Evolutionary conservation across 805 yeast species (phyloP).

Genomic region (Wickerhamiella lipophila): DNA sequence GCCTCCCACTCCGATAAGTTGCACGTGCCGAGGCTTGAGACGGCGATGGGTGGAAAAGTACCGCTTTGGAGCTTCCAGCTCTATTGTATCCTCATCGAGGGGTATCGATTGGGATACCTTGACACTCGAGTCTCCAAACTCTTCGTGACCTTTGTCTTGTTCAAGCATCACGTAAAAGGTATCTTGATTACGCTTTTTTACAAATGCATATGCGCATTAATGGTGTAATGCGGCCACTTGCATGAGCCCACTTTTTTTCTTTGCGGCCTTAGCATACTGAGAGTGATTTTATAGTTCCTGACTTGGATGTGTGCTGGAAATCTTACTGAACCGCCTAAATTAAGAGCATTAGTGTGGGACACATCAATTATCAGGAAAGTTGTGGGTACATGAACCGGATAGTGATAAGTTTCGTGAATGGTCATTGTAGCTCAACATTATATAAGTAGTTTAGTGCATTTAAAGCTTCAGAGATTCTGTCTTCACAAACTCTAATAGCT

Average conservation of each 20-base stretch:
- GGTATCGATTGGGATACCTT: neutral
- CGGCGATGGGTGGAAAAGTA: conserved; percentile 25
- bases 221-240: neutral
- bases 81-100: neutral
- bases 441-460: no score
- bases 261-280: no score
- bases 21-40: conserved; percentile 31
- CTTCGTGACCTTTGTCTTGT: neutral
- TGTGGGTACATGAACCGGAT: no score
- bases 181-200: neutral
- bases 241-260: neutral
- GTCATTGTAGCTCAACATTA: no score
- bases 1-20: conserved; percentile 24
- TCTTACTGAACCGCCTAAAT: no score
- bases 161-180: neutral
- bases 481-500: no score
- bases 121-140: neutral
- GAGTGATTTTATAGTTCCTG: no score
- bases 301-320: no score
- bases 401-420: no score
- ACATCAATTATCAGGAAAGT: no score
- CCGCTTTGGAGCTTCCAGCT: neutral
- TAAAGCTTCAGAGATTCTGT: no score
- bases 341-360: no score
- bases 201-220: neutral